Base-by-base conservation (phyloP, 2,329 filamentous ascomycete species). In the Talaromyces amestolkiae region DNA sequence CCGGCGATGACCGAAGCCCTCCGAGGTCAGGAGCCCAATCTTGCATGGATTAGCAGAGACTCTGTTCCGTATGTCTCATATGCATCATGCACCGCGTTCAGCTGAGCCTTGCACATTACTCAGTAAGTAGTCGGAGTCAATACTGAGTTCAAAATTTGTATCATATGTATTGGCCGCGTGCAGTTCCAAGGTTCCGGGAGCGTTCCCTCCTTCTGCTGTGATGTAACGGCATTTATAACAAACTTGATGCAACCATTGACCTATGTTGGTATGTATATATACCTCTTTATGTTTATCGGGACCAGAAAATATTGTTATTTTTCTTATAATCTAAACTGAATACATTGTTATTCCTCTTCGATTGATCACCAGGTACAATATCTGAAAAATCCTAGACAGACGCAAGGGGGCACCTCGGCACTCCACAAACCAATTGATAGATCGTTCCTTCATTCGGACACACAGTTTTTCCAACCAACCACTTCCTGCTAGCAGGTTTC, bases 331-430 rank as follows among this genome's bases (percentile, higher is more conserved):
- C 7, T 39, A 6, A 15, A 3, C n/a, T 22, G 17, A 56, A 15
- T 56, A 37, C 11, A 11, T 39, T 22, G 1, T 24, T 56, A 37
- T 15, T 37, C n/a, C 53, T 17, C 24, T 9, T 37, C 11, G 22
- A 37, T 24, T 56, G 33, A 53, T 43, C 33, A 24, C 31, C 31
- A 19, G 43, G 59, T 41, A 41, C 45, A 61, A 19, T 33, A 24
- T 17, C 13, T 39, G 15, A 53, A 37, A 41, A 39, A 31, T 61
- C 22, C 19, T 53, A n/a, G 22, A 37, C 53, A 37, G 37, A 63
- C 49, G 61, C 61, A 63, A 63, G 61, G 61, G 60, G 49, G 17
- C 17, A 56, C 11, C 43, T 56, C 39, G 39, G 61, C 61, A 47
- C 61, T 41, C n/a, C 53, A 53, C 49, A 33, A 5, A 53, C 15